Evolutionary conservation across 208 protist species (phyloP).

Genomic region (Trichomonas tenax): DNA sequence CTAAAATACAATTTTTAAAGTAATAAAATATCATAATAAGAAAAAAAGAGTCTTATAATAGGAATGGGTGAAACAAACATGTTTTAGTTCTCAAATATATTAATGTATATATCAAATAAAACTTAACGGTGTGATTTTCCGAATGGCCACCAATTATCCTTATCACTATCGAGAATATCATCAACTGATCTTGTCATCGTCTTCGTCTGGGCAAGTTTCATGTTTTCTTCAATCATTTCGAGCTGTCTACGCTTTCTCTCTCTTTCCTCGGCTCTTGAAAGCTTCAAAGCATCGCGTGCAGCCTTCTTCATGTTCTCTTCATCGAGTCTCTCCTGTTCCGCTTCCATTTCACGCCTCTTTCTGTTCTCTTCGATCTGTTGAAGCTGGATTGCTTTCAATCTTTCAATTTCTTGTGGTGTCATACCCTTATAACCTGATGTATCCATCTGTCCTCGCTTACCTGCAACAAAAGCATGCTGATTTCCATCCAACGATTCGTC

Average conservation of each 20-base stretch:
- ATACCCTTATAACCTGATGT: neutral
- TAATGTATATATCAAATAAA: no score
- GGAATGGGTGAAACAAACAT: no score
- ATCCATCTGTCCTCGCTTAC: neutral
- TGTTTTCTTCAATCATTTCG: neutral
- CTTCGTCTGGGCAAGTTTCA: neutral
- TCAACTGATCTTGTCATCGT: neutral
- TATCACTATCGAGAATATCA: neutral
- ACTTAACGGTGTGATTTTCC: neutral
- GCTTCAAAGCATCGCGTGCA: neutral
- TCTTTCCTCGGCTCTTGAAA: neutral
- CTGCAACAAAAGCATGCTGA: neutral
- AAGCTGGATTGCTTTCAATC: neutral
- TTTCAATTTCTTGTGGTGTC: neutral
- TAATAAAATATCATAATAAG: no score
- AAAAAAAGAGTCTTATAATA: no score
- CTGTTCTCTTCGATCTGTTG: neutral
- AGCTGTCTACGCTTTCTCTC: neutral
- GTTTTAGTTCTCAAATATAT: no score
- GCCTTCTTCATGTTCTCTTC: neutral
- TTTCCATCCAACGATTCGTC: neutral
- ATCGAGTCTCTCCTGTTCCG: neutral
- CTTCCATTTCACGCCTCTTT: neutral
- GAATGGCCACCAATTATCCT: neutral
- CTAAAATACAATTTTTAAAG: no score